A percentile compares a stretch with the other conserved stretches of the same genome.
phyloP scores from a whole-genome alignment of 2,329 filamentous ascomycete species.

The Parastagonospora avenae region DNA sequence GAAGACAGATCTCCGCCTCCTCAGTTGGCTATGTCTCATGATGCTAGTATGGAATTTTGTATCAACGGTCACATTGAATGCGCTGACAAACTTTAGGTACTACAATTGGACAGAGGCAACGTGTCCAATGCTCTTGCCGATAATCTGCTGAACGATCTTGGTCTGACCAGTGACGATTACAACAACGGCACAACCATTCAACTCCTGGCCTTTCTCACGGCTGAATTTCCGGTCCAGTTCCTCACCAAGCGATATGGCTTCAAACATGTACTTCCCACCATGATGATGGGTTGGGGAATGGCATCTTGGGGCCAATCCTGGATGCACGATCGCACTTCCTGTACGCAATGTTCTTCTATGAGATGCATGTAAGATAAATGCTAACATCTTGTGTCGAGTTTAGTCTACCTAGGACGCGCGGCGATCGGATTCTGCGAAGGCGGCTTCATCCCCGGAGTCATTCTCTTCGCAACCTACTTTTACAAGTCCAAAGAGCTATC shows the following conservation, averaged over 20 bases:
- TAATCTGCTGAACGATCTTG: constrained; percentile 35
- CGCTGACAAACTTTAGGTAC: not conserved
- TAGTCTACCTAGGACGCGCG: constrained; percentile 46
- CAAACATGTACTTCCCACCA: constrained; percentile 49
- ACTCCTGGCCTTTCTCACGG: constrained; percentile 78
- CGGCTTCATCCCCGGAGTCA: constrained; percentile 65
- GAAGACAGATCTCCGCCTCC: constrained; percentile 49
- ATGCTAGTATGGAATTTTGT: constrained; percentile 48
- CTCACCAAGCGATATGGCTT: constrained; percentile 52
- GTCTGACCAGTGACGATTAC: constrained; percentile 39
- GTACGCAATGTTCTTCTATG: too few species aligned
- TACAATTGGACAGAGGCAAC: constrained; percentile 56
- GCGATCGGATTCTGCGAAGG: constrained; percentile 52
- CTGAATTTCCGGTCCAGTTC: constrained; percentile 49
- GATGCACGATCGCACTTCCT: constrained; percentile 55
- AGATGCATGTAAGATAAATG: too few species aligned
- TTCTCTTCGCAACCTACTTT: constrained; percentile 74
- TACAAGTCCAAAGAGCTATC: constrained; percentile 74
- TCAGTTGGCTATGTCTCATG: constrained; percentile 37
- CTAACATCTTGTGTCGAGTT: too few species aligned
- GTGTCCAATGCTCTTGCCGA: constrained; percentile 42
- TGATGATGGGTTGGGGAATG: constrained; percentile 52
- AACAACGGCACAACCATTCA: constrained; percentile 60
- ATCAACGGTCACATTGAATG: too few species aligned
- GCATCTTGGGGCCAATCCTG: constrained; percentile 70